phyloP scores from a whole-genome alignment of 805 yeast species.

The Candida chauliodis region DNA sequence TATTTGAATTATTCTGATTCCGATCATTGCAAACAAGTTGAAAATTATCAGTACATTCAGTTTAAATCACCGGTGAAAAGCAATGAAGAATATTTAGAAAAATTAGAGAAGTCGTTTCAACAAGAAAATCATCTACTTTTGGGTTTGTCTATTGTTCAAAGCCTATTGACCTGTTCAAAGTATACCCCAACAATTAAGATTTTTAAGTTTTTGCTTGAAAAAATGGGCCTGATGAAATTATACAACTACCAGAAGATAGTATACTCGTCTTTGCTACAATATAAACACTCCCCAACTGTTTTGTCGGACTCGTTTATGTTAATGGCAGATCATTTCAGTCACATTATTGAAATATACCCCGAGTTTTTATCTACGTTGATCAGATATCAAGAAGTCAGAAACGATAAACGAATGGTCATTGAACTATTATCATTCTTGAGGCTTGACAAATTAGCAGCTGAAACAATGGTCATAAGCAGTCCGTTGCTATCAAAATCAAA shows the following conservation, averaged over 20 bases:
- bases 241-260: constrained; percentile 26
- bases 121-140: constrained; percentile 16
- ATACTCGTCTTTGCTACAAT: constrained; percentile 22
- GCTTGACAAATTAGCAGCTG: constrained; percentile 23
- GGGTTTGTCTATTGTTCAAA: constrained; percentile 10
- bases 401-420: constrained; percentile 18
- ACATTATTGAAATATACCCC: constrained; percentile 27
- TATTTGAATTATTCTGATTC: constrained; percentile 30
- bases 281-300: constrained; percentile 17
- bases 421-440: constrained; percentile 24
- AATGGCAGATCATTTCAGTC: constrained; percentile 20
- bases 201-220: constrained; percentile 23
- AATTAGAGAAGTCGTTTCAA: constrained; percentile 16
- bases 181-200: constrained; percentile 22
- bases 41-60: constrained; percentile 10
- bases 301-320: constrained; percentile 17
- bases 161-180: constrained; percentile 11
- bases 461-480: constrained; percentile 18
- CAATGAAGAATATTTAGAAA: constrained; percentile 19
- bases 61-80: constrained; percentile 13
- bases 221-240: constrained; percentile 19
- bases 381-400: constrained; percentile 19
- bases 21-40: constrained; percentile 22
- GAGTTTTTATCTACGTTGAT: constrained; percentile 25
- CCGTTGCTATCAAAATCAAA: constrained; percentile 23